Percentiles rank a stretch among this genome's conserved stretches.
Evolutionary conservation across 169 alveolate genomes (phyloP).

Genomic region (Perkinsus chesapeaki): DNA sequence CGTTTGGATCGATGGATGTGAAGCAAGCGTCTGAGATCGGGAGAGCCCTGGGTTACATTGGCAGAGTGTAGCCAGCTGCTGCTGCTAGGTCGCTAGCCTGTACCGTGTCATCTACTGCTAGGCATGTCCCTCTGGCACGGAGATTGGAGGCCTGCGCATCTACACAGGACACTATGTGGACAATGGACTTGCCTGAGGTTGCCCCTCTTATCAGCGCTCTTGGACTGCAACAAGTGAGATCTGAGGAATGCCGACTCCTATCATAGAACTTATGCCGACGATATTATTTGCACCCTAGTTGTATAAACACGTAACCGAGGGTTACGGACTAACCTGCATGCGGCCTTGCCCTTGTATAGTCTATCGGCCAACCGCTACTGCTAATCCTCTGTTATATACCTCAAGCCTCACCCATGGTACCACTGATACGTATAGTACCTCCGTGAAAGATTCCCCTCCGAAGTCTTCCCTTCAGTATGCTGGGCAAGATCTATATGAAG

Average conservation of each 20-base stretch:
- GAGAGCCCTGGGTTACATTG: background rate
- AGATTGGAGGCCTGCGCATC: background rate
- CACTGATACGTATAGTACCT: no score
- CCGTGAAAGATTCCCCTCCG: no score
- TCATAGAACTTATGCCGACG: no score
- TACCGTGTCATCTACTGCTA: background rate
- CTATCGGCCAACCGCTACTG: no score
- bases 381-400: no score
- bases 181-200: background rate
- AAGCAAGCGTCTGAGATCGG: background rate
- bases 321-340: no score
- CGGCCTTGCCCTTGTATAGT: no score
- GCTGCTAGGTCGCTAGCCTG: background rate
- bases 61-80: background rate
- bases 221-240: background rate
- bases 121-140: background rate
- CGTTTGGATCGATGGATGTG: background rate
- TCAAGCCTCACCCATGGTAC: no score
- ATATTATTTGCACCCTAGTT: no score
- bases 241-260: no score
- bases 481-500: background rate
- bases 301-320: no score
- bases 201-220: background rate
- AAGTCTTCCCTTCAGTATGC: background rate
- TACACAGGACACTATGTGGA: background rate